Evolutionary conservation across 352 stramenopile species (phyloP).

Genomic region (Phytopythium oedochilum): DNA sequence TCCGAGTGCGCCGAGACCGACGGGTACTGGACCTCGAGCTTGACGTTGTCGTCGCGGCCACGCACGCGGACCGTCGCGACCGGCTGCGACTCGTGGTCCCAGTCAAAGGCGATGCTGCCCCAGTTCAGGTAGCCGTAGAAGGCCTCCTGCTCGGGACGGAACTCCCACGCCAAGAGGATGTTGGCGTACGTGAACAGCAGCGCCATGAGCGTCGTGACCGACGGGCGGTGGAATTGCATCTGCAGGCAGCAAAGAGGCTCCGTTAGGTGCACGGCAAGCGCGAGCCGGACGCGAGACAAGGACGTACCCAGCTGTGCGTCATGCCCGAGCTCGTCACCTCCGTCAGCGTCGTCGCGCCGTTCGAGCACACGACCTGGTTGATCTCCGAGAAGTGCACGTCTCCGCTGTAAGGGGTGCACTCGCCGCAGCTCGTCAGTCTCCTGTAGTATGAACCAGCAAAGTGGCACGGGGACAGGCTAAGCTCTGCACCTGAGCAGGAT

Average conservation of each 20-base stretch:
- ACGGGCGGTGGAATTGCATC: constrained; percentile 72
- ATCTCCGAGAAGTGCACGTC: constrained; percentile 93
- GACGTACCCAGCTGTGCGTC: constrained; percentile 90
- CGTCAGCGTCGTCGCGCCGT: constrained; percentile 52
- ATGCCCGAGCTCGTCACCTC: constrained; percentile 92
- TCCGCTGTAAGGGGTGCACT: constrained; percentile 35
- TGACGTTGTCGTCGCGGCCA: constrained; percentile 58
- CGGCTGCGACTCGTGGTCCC: constrained; percentile 41
- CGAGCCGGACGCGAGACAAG: too few relatives aligned
- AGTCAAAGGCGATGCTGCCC: constrained; percentile 92
- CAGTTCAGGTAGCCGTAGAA: constrained; percentile 91
- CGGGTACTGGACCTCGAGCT: constrained; percentile 56
- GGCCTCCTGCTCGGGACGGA: constrained; percentile 47
- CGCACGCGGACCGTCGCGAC: constrained; percentile 55
- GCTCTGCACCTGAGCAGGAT: constrained; percentile 82
- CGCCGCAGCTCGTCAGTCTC: neutral
- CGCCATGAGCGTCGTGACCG: constrained; percentile 47
- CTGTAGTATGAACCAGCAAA: constrained; percentile 2
- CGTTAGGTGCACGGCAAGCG: too few relatives aligned
- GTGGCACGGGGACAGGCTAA: constrained; percentile 17
- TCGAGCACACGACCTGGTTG: constrained; percentile 88
- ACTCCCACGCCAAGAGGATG: constrained; percentile 74
- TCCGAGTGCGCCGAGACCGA: constrained; percentile 38
- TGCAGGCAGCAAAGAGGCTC: constrained; percentile 4
- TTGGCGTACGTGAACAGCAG: constrained; percentile 71